phyloP scores from a whole-genome alignment of 1,284 basidiomycete species.

The Sporisorium exsertum region DNA sequence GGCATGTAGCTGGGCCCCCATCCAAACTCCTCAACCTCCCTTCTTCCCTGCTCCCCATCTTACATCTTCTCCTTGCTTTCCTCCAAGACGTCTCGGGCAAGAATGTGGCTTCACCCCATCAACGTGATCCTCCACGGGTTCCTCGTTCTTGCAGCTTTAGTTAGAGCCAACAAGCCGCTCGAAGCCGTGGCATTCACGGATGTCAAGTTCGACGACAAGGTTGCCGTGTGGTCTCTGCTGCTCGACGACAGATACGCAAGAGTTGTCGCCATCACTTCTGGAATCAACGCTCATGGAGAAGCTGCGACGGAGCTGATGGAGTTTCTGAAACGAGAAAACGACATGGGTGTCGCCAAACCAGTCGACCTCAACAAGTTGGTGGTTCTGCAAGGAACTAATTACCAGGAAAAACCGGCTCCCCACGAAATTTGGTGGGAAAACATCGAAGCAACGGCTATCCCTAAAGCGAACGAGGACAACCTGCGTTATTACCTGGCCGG shows the following conservation, averaged over 20 bases:
- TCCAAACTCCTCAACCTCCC: background rate
- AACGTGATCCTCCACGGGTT: background rate
- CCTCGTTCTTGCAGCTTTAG: background rate
- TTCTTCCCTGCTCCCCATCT: background rate
- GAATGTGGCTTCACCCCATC: slow-evolving; percentile 16
- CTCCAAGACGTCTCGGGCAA: background rate
- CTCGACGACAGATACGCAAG: slow-evolving; percentile 17
- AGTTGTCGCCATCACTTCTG: slow-evolving; percentile 33
- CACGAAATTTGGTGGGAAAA: slow-evolving; percentile 33
- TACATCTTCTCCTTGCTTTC: background rate
- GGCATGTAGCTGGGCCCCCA: background rate
- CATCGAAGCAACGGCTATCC: background rate
- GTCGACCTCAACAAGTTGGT: slow-evolving; percentile 7
- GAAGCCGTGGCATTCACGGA: slow-evolving; percentile 35
- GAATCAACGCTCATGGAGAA: slow-evolving; percentile 20
- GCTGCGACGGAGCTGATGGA: slow-evolving; percentile 24
- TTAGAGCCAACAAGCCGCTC: background rate
- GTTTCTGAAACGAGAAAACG: slow-evolving; percentile 19
- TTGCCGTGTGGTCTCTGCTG: slow-evolving; percentile 35
- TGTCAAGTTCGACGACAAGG: slow-evolving; percentile 51
- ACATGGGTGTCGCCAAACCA: background rate
- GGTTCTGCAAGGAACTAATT: slow-evolving; percentile 15
- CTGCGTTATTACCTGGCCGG: slow-evolving; percentile 11
- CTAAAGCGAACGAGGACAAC: background rate
- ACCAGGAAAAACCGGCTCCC: background rate